Evolutionary conservation across 495 filamentous ascomycete species (phyloP), one percentile per base, ranked within the genome.

Genomic region (Aspergillus conjunctus): DNA sequence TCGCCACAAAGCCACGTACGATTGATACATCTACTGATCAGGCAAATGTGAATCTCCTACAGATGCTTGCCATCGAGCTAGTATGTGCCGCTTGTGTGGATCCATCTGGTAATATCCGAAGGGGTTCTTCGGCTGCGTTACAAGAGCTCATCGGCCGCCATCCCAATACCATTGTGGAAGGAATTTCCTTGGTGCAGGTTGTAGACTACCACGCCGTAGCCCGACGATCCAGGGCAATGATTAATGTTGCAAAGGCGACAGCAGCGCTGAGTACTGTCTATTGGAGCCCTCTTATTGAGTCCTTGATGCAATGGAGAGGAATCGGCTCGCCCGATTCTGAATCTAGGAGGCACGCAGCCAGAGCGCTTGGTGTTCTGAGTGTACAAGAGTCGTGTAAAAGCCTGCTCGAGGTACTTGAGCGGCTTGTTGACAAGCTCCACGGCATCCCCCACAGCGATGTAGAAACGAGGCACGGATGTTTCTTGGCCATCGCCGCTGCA

Each of bases 141-240:
- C 94, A 99, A 68, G 94, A 99, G 71, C 79, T 98, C 17, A 89
- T 97, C 56, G 94, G 94, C 6, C 85, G 94, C 14, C 93, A 99
- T 71, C 92, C 94, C 5, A 87, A 96, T 59, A 91, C 81, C 0
- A 85, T 98, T 34, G 74, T 79, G 7, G 79, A 91, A 62, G 95
- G 94, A 0, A 97, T 99, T 57, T 71, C 81, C 21, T 77, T 97
- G 0, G 91, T 97, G 1, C 93, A 97, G 67, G 85, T 85, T 7
- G 90, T 98, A 1, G 94, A 98, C 66, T 98, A 96, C 66, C 91
- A 96, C 68, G 87, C 91, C 17, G 92, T 99, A 34, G 92, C 93
- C 3, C 83, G 92, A 10, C 84, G 92, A n/a, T 87, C 88, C 18
- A 82, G 89, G 50, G 93, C 93, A 4, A 87, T 97, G 65, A 79